Conservation (phyloP, 2,329 filamentous ascomycete species). For the Lachnellula suecica region DNA sequence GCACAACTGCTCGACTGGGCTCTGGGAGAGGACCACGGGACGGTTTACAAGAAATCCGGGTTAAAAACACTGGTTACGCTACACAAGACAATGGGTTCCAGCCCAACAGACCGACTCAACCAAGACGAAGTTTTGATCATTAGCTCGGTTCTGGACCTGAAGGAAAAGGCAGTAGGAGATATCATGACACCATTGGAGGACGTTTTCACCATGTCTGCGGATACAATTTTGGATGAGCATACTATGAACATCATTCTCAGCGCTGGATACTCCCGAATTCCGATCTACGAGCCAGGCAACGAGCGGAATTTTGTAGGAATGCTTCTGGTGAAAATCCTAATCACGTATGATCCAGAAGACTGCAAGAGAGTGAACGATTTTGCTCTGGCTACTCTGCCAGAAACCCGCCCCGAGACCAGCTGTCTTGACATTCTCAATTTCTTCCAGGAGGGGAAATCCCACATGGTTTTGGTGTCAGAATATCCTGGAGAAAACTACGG, state of each 20-base stretch:
- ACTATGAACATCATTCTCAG: conserved; percentile 94
- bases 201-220: conserved; percentile 94
- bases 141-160: conserved; percentile 91
- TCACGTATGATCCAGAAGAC: conserved; percentile 97
- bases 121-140: conserved; percentile 99
- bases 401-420: conserved; percentile 92
- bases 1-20: conserved; percentile 93
- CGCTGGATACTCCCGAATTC: conserved; percentile 93
- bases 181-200: conserved; percentile 99
- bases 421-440: conserved; percentile 99
- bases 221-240: conserved; percentile 86
- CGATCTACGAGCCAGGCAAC: conserved; percentile 86
- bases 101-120: conserved; percentile 82
- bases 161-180: conserved; percentile 89
- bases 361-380: conserved; percentile 85
- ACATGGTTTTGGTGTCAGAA: conserved; percentile 96
- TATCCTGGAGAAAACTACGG: conserved; percentile 86
- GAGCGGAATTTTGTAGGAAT: conserved; percentile 91
- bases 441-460: conserved; percentile 98
- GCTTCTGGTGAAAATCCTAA: conserved; percentile 97
- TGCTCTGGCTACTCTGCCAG: conserved; percentile 87
- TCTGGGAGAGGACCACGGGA: conserved; percentile 92
- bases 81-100: conserved; percentile 86
- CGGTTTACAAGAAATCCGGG: conserved; percentile 96
- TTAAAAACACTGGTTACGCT: conserved; percentile 94